phyloP scores from a whole-genome alignment of 371 early-diverging fungal genomes.

The Mortierella sp. region DNA sequence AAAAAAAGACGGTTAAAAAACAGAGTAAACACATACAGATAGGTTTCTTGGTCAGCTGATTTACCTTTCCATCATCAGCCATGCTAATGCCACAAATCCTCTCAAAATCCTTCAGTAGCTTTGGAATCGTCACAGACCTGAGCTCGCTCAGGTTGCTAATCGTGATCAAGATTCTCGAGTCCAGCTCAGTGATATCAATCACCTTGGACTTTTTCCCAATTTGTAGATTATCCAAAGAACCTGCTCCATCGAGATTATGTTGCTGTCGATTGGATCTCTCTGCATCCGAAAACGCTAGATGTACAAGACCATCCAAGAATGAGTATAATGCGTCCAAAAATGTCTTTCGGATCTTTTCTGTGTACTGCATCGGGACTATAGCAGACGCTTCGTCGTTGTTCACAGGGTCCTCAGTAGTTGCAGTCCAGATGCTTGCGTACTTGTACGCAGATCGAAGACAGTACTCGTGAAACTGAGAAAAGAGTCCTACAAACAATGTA shows the following conservation, averaged over 20 bases:
- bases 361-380: constrained; percentile 52
- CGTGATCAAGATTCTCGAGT: constrained; percentile 80
- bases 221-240: constrained; percentile 13
- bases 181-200: constrained; percentile 56
- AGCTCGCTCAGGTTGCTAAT: constrained; percentile 86
- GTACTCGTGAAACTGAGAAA: constrained; percentile 80
- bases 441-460: constrained; percentile 74
- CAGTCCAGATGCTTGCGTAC: constrained; percentile 67
- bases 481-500: constrained; percentile 73
- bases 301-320: constrained; percentile 80
- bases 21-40: constrained; percentile 24
- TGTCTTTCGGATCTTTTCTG: constrained; percentile 70
- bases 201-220: constrained; percentile 16
- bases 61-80: constrained; percentile 76
- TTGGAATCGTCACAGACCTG: constrained; percentile 75
- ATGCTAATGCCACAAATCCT: constrained; percentile 73
- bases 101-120: constrained; percentile 79
- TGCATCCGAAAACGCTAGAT: constrained; percentile 70
- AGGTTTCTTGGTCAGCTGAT: neutral
- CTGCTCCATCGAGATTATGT: constrained; percentile 3
- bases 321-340: constrained; percentile 75
- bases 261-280: constrained; percentile 16
- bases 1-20: neutral
- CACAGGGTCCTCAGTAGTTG: constrained; percentile 58
- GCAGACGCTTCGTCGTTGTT: constrained; percentile 30